Percentiles rank a stretch among this genome's conserved stretches.
These are phyloP conservation scores for Coemansia sp. DNA, from an alignment of 192 early-diverging fungal species.

Conservation along the genomic window DNA sequence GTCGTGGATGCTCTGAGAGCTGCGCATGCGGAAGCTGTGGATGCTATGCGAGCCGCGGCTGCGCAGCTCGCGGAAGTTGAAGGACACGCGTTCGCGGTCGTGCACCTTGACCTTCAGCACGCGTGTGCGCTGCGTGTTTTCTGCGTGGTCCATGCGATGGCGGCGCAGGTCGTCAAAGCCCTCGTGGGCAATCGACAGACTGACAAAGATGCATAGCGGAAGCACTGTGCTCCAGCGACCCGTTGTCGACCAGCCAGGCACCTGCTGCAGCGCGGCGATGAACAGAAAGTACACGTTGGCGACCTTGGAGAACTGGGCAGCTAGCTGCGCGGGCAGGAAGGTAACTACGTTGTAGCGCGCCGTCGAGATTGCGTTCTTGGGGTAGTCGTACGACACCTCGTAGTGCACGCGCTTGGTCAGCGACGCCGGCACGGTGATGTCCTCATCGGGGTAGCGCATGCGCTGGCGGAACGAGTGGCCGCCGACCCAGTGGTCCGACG, in stretches of 20 bases:
- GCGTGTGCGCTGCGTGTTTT: slow-evolving; percentile 57
- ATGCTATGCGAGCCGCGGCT: slow-evolving; percentile 49
- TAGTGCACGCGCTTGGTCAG: slow-evolving; percentile 54
- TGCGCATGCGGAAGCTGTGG: slow-evolving; percentile 48
- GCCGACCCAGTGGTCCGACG: slow-evolving; percentile 47
- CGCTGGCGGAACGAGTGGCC: slow-evolving; percentile 49
- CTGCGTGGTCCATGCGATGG: slow-evolving; percentile 60
- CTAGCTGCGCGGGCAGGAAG: slow-evolving; percentile 92
- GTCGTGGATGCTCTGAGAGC: slow-evolving; percentile 45
- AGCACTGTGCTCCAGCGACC: slow-evolving; percentile 75
- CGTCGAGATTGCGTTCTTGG: slow-evolving; percentile 58
- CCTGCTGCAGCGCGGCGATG: slow-evolving; percentile 79
- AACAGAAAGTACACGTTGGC: slow-evolving; percentile 97
- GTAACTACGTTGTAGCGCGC: slow-evolving; percentile 83
- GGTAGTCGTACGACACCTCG: slow-evolving; percentile 52
- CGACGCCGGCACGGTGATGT: slow-evolving; percentile 45
- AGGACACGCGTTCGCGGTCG: slow-evolving; percentile 51
- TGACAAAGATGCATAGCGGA: slow-evolving; percentile 69
- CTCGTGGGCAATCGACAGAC: slow-evolving; percentile 74
- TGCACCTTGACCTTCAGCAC: slow-evolving; percentile 57
- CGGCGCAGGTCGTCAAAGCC: slow-evolving; percentile 70
- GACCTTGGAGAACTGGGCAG: slow-evolving; percentile 92
- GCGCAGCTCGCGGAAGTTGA: slow-evolving; percentile 40
- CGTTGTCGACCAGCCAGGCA: slow-evolving; percentile 71
- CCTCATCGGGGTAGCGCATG: slow-evolving; percentile 40